Conservation (phyloP, 2,329 filamentous ascomycete species). For the Monosporascus sp. region DNA sequence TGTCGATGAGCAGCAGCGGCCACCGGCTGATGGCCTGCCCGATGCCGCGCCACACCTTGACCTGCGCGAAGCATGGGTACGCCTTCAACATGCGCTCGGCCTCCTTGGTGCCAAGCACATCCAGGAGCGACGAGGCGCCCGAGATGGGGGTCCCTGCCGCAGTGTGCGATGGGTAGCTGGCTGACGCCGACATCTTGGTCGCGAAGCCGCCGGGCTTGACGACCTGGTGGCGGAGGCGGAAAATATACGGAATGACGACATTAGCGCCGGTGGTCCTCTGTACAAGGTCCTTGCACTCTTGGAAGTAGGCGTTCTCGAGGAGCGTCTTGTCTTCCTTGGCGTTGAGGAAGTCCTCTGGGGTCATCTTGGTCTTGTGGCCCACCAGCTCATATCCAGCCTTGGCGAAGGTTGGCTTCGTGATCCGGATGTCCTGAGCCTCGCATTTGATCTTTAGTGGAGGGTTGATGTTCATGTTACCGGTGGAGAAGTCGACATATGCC, state of each 20-base stretch:
- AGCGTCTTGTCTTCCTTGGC: slow-evolving; percentile 19
- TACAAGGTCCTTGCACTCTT: slow-evolving; percentile 21
- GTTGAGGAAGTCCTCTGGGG: slow-evolving; percentile 20
- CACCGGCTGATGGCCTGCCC: slow-evolving; percentile 20
- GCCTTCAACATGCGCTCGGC: slow-evolving; percentile 18
- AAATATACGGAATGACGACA: slow-evolving; percentile 22
- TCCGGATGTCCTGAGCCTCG: slow-evolving; percentile 21
- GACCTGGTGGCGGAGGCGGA: slow-evolving; percentile 23
- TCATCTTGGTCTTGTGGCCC: slow-evolving; percentile 19
- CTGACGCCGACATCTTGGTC: slow-evolving; percentile 20
- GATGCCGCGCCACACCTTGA: slow-evolving; percentile 25
- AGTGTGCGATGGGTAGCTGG: slow-evolving; percentile 21
- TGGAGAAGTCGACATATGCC: slow-evolving; percentile 22
- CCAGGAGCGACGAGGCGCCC: slow-evolving; percentile 19
- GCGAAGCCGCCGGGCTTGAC: slow-evolving; percentile 18
- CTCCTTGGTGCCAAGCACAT: slow-evolving; percentile 18
- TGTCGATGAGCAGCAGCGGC: slow-evolving; percentile 25
- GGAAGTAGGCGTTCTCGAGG: slow-evolving; percentile 23
- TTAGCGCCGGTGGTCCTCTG: slow-evolving; percentile 21
- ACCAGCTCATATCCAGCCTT: slow-evolving; percentile 22
- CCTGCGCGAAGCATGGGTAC: slow-evolving; percentile 21
- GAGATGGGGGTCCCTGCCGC: slow-evolving; percentile 21
- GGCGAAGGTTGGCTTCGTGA: slow-evolving; percentile 15
- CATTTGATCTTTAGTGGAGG: slow-evolving; percentile 20
- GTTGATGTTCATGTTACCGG: slow-evolving; percentile 20